Percentiles rank a stretch among this genome's conserved stretches.
phyloP scores from a whole-genome alignment of 2,329 filamentous ascomycete genomes.

The Aureobasidium melanogenum region DNA sequence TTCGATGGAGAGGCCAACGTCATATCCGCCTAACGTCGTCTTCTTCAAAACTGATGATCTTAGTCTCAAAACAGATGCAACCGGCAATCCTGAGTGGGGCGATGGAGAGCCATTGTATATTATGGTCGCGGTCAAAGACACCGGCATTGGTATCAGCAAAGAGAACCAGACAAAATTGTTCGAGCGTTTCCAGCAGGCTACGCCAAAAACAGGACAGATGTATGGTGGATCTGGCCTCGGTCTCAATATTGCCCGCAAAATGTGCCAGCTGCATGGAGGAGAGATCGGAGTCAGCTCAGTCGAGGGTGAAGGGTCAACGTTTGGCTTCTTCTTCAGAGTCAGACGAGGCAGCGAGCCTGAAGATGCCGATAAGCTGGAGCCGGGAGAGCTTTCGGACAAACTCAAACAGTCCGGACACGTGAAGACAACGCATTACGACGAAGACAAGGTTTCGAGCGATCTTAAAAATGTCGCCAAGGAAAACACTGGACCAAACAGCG shows the following conservation, averaged over 20 bases:
- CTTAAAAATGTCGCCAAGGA: slow-evolving; percentile 20
- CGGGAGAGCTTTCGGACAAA: slow-evolving; percentile 2
- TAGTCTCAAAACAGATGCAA: slow-evolving; percentile 32
- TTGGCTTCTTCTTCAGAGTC: slow-evolving; percentile 35
- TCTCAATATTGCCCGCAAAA: slow-evolving; percentile 37
- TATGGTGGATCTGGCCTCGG: slow-evolving; percentile 34
- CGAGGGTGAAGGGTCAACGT: slow-evolving; percentile 30
- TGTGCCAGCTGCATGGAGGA: slow-evolving; percentile 36
- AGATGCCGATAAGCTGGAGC: slow-evolving; percentile 16
- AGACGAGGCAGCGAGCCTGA: slow-evolving; percentile 24
- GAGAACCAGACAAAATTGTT: slow-evolving; percentile 13
- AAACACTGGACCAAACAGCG: background rate
- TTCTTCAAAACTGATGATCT: slow-evolving; percentile 13
- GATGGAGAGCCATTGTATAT: slow-evolving; percentile 13
- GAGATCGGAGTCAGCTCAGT: slow-evolving; percentile 36
- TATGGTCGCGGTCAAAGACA: slow-evolving; percentile 23
- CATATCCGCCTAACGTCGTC: slow-evolving; percentile 31
- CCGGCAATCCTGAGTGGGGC: slow-evolving; percentile 34
- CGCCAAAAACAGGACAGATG: slow-evolving; percentile 12
- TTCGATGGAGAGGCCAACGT: slow-evolving; percentile 26
- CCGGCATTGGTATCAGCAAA: slow-evolving; percentile 15
- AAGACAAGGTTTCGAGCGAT: slow-evolving; percentile 14
- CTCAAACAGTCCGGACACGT: background rate
- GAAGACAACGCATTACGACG: slow-evolving; percentile 12
- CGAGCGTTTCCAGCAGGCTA: slow-evolving; percentile 14